Evolutionary conservation across 164 flowering plant genomes (phyloP).

Genomic region (Magnolia kwangsiensis): DNA sequence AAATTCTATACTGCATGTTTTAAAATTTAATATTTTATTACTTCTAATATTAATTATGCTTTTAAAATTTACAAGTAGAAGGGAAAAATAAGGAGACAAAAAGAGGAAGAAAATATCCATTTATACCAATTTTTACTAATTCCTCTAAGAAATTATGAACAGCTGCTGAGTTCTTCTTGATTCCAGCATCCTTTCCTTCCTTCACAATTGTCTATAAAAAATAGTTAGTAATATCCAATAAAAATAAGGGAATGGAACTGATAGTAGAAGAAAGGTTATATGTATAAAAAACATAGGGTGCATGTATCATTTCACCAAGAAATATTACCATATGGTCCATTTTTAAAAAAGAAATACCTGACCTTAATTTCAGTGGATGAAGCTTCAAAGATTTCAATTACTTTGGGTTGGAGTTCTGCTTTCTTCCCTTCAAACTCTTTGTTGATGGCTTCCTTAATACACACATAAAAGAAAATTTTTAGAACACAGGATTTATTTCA

Average conservation of each 20-base stretch:
- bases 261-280: background rate
- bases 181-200: conserved; percentile 52
- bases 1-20: background rate
- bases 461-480: background rate
- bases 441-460: conserved; percentile 48
- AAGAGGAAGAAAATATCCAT: background rate
- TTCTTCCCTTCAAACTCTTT: conserved; percentile 85
- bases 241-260: background rate
- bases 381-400: conserved; percentile 69
- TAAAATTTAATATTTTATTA: no score
- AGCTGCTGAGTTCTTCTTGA: conserved; percentile 65
- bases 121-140: conserved; percentile 65
- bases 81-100: background rate
- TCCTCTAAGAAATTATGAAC: conserved; percentile 69
- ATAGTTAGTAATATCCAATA: no score
- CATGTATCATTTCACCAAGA: background rate
- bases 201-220: conserved; percentile 50
- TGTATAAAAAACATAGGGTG: no score
- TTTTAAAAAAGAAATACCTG: background rate
- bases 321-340: background rate
- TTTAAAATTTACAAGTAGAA: no score
- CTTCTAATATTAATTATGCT: no score
- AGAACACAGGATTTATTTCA: background rate
- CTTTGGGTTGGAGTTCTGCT: conserved; percentile 64
- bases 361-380: conserved; percentile 71